Evolutionary conservation across 768 basidiomycete genomes (phyloP).

Genomic region (Leccinum obscurum): DNA sequence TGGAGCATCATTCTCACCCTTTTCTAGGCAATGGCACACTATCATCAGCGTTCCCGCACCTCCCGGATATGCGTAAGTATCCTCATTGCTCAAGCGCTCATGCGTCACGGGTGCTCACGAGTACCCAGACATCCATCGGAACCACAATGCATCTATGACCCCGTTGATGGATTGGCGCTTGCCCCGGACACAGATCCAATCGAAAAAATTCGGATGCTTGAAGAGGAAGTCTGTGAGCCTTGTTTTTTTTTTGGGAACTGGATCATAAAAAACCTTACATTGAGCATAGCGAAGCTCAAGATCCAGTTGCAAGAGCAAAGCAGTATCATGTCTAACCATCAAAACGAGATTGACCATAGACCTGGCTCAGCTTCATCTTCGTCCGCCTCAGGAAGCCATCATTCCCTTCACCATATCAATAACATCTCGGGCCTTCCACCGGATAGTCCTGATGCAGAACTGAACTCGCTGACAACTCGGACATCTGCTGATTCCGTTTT

Average conservation of each 20-base stretch:
- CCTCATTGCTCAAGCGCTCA: not conserved
- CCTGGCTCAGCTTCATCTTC: constrained; percentile 27
- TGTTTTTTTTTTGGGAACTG: not conserved
- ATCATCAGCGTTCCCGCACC: constrained; percentile 83
- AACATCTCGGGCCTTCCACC: constrained; percentile 33
- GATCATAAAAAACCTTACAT: constrained; percentile 12
- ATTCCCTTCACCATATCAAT: constrained; percentile 1
- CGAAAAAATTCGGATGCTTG: constrained; percentile 74
- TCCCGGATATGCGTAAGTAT: constrained; percentile 74
- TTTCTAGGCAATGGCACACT: constrained; percentile 73
- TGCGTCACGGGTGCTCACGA: constrained; percentile 5
- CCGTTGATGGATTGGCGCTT: constrained; percentile 76
- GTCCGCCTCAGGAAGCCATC: constrained; percentile 10
- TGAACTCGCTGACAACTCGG: constrained; percentile 38
- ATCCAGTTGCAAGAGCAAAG: constrained; percentile 58
- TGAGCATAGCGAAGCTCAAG: constrained; percentile 57
- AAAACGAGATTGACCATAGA: constrained; percentile 19
- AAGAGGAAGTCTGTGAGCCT: constrained; percentile 70
- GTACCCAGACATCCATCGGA: constrained; percentile 72
- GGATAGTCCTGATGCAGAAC: constrained; percentile 53
- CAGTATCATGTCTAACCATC: constrained; percentile 26
- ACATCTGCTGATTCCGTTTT: constrained; percentile 53
- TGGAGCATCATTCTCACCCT: constrained; percentile 9
- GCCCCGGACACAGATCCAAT: constrained; percentile 77
- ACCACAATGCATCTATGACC: constrained; percentile 85